Evolutionary conservation across 2,329 filamentous ascomycete species (phyloP).

Genomic region (Ophiostoma sp.): DNA sequence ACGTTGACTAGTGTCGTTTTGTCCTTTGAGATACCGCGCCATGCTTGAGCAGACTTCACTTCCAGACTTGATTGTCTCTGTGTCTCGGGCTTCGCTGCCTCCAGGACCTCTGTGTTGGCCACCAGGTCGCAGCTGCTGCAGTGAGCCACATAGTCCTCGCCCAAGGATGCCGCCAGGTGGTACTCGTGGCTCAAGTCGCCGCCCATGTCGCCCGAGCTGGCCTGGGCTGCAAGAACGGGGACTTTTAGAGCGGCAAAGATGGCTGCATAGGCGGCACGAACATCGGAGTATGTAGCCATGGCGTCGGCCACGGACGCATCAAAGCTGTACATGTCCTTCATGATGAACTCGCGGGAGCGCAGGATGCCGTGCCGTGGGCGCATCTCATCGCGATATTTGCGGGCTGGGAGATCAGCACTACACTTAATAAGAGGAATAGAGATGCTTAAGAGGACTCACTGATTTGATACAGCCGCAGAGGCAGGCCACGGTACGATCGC

Average conservation of each 20-base stretch:
- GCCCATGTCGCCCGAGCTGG: conserved; percentile 95
- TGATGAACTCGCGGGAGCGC: conserved; percentile 85
- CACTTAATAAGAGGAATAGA: neutral
- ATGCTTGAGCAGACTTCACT: conserved; percentile 42
- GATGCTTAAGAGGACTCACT: conserved; percentile 50
- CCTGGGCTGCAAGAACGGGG: conserved; percentile 80
- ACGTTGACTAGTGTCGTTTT: conserved; percentile 67
- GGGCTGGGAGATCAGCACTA: conserved; percentile 50
- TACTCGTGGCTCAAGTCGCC: conserved; percentile 93
- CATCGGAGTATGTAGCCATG: conserved; percentile 74
- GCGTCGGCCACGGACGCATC: conserved; percentile 69
- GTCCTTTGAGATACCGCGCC: conserved; percentile 68
- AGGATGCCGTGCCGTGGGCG: conserved; percentile 85
- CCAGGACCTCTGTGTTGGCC: conserved; percentile 84
- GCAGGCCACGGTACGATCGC: conserved; percentile 82
- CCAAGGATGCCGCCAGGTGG: conserved; percentile 75
- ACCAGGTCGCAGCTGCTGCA: conserved; percentile 74
- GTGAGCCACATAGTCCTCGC: conserved; percentile 81
- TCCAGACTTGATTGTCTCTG: neutral
- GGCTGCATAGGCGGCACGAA: conserved; percentile 69
- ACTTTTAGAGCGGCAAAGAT: conserved; percentile 83
- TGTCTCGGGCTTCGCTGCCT: conserved; percentile 23
- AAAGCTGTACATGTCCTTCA: conserved; percentile 99
- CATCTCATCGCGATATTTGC: conserved; percentile 93
- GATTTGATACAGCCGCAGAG: conserved; percentile 86